Evolutionary conservation across 495 filamentous ascomycete genomes (phyloP).

Genomic region (Friedmanniomyces simplex): DNA sequence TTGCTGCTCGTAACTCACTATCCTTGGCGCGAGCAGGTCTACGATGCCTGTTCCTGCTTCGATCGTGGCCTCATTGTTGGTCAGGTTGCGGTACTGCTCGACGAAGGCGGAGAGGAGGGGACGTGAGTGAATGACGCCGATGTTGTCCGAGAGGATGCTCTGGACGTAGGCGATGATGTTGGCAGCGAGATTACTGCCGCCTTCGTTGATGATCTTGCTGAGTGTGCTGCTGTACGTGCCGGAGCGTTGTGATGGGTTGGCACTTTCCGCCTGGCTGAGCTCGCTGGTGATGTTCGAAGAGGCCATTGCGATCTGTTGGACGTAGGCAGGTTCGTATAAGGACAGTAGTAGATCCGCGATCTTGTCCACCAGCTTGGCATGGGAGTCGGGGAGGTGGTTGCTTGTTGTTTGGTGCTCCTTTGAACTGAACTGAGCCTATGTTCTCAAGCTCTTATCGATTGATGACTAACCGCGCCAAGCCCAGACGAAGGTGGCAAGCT

Average conservation of each 20-base stretch:
- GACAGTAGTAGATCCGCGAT: not conserved
- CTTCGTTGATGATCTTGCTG: slow-evolving; percentile 44
- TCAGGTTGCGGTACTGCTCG: slow-evolving; percentile 43
- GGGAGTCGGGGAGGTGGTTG: too few species aligned
- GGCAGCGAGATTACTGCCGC: slow-evolving; percentile 43
- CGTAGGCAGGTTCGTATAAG: not conserved
- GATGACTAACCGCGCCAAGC: too few species aligned
- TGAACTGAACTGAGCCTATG: too few species aligned
- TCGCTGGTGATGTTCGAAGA: slow-evolving; percentile 6
- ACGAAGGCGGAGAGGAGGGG: slow-evolving; percentile 61
- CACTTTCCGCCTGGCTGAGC: slow-evolving; percentile 6
- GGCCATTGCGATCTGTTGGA: slow-evolving; percentile 4
- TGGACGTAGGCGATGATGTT: slow-evolving; percentile 62
- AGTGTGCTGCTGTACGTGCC: slow-evolving; percentile 59
- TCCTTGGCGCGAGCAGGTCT: slow-evolving; percentile 49
- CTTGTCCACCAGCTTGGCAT: too few species aligned
- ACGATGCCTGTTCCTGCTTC: slow-evolving; percentile 60
- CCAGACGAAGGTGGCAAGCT: too few species aligned
- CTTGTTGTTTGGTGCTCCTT: too few species aligned
- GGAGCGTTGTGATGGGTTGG: slow-evolving; percentile 7
- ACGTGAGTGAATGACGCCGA: slow-evolving; percentile 67
- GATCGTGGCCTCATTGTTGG: slow-evolving; percentile 50
- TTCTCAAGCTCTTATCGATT: too few species aligned
- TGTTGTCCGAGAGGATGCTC: slow-evolving; percentile 52
- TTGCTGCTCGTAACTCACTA: slow-evolving; percentile 75